A percentile compares a stretch with the other conserved stretches of the same genome.
phyloP scores from a whole-genome alignment of 202 grass and related monocot genomes.

The Dendrocalamus latiflorus region DNA sequence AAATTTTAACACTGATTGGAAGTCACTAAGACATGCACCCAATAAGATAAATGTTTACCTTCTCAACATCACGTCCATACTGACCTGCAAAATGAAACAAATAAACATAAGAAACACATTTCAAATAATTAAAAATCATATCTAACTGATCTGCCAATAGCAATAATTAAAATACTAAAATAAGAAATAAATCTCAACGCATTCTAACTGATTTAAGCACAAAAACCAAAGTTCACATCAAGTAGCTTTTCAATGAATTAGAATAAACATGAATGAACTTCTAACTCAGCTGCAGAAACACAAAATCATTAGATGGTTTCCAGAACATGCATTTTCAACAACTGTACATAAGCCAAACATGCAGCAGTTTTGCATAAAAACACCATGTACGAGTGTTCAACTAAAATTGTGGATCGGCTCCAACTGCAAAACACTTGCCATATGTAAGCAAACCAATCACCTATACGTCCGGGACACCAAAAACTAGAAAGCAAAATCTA shows the following conservation, averaged over 20 bases:
- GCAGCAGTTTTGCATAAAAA: not conserved
- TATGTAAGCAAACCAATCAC: not conserved
- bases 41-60: conserved; percentile 47
- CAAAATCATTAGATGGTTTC: not conserved
- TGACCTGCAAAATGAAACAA: conserved; percentile 57
- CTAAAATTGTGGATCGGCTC: not conserved
- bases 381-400: not conserved
- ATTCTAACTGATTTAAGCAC: not conserved
- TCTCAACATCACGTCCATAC: conserved; percentile 62
- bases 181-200: not conserved
- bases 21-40: conserved; percentile 4
- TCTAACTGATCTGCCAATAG: not conserved
- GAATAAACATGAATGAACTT: not conserved
- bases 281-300: not conserved
- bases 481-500: not conserved
- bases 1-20: not conserved
- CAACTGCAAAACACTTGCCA: not conserved
- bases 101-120: conserved; percentile 14
- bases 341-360: not conserved
- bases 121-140: not conserved
- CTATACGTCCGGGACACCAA: not conserved
- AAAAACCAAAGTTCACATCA: no score
- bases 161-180: not conserved
- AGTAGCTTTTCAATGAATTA: no score
- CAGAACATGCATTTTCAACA: not conserved